These are phyloP conservation scores for Sungouiella thailandica DNA, from an alignment of 805 yeast species.

Conservation along the genomic window DNA sequence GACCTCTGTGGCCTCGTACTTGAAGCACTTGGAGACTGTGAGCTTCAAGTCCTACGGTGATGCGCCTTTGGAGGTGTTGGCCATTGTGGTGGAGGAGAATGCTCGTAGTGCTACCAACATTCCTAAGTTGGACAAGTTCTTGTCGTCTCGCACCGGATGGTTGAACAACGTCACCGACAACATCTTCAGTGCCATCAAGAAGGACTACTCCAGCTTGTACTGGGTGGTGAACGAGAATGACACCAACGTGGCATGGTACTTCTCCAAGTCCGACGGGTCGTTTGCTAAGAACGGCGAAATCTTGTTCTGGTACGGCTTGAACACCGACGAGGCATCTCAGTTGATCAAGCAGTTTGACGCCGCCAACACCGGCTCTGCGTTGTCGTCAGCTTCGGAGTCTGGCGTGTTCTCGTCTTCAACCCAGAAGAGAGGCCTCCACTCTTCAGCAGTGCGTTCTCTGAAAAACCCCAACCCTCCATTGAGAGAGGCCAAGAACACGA, in stretches of 20 bases:
- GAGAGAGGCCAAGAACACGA: slow-evolving; percentile 55
- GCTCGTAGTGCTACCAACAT: slow-evolving; percentile 34
- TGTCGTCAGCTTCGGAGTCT: slow-evolving; percentile 36
- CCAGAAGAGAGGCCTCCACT: slow-evolving; percentile 50
- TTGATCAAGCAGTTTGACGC: slow-evolving; percentile 52
- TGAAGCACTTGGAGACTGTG: slow-evolving; percentile 60
- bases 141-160: slow-evolving; percentile 91
- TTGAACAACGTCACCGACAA: slow-evolving; percentile 95
- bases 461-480: slow-evolving; percentile 62
- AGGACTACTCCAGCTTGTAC: slow-evolving; percentile 67
- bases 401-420: slow-evolving; percentile 45
- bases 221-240: slow-evolving; percentile 93
- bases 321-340: slow-evolving; percentile 55
- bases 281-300: slow-evolving; percentile 84
- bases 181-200: slow-evolving; percentile 75
- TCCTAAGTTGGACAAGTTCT: slow-evolving; percentile 77
- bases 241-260: slow-evolving; percentile 86
- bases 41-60: slow-evolving; percentile 82
- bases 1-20: slow-evolving; percentile 74
- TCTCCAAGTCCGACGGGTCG: slow-evolving; percentile 90
- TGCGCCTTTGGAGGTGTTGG: slow-evolving; percentile 92
- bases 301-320: slow-evolving; percentile 91
- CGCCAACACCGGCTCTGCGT: slow-evolving; percentile 28
- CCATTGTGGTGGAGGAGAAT: slow-evolving; percentile 62
- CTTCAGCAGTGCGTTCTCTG: slow-evolving; percentile 4